Evolutionary conservation across 1,139 yeast species (phyloP), one percentile per base, ranked within the genome.

Genomic region (Kurtzmaniella quercitrusa): DNA sequence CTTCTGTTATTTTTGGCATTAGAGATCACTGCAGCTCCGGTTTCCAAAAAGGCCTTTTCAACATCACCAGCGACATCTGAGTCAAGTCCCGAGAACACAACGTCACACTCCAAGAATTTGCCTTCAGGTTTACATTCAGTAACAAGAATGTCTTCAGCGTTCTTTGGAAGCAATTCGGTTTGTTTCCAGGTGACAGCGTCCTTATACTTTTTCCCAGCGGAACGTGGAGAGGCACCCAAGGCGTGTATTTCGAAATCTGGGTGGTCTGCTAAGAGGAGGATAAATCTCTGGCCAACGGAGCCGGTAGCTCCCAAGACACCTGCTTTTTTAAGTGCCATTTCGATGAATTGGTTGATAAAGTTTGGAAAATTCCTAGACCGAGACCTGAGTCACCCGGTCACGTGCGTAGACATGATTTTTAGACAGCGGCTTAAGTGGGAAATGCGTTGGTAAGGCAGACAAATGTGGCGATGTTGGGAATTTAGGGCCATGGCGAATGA

Each of bases 301-400:
- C 98, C 98, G 18, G 98, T 91, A 54, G 98, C 98, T 44, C 98
- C 98, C 52, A 93, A 75, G 56, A 93, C 96, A 70, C 98, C 98
- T 15, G 82, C 84, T 63, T 77, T 79, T 53, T 67, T 77, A 31
- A 65, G 48, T 37, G 47, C 53, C 62, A 57, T 59, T 16, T 31
- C 31, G 14, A 18, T 42, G 23, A 34, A 23, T 34, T 34, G 12
- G 19, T 19, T 19, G 16, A 19, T 36, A 14, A 19, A 11, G 9
- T 19, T 12, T 19, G 16, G 15, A 27, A 27, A 27, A 27, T 27
- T 27, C 12, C 31, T 27, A n/a, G 10, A 7, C 10, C 31, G 31
- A 27, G 10, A n/a, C 31, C 10, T 27, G 31, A 27, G 31, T 27
- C 31, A 27, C 12, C 31, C 31, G 12, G 31, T 27, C 31, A 27